A percentile compares a stretch with the other conserved stretches of the same genome.
phyloP scores from a whole-genome alignment of 306 rosid species.

The Comarum palustre region DNA sequence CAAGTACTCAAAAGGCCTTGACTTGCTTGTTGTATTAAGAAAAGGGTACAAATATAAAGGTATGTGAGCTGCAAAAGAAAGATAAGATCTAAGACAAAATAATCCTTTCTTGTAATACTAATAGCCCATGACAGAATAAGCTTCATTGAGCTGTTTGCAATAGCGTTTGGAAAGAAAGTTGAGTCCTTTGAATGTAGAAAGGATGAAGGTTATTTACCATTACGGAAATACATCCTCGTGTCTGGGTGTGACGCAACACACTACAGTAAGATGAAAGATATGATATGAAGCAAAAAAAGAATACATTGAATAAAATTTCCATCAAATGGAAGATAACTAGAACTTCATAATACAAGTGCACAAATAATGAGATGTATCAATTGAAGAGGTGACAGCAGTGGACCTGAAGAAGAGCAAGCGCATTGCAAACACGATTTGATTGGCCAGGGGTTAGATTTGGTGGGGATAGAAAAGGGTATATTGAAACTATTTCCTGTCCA shows the following conservation, averaged over 20 bases:
- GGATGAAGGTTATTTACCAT: constrained; percentile 52
- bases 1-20: constrained; percentile 72
- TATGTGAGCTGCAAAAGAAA: constrained; percentile 67
- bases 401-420: constrained; percentile 90
- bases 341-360: background rate
- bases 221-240: constrained; percentile 70
- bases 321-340: background rate
- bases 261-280: constrained; percentile 36
- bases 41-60: constrained; percentile 79
- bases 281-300: constrained; percentile 15
- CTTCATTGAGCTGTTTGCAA: background rate
- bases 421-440: constrained; percentile 87
- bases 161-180: background rate
- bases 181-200: constrained; percentile 24
- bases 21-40: constrained; percentile 71
- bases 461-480: constrained; percentile 70
- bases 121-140: background rate
- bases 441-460: constrained; percentile 66
- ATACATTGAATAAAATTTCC: background rate
- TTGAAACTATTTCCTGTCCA: constrained; percentile 71
- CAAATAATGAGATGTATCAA: background rate
- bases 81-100: constrained; percentile 9
- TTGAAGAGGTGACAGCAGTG: constrained; percentile 8
- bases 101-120: background rate
- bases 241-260: constrained; percentile 86